Evolutionary conservation across 2,329 filamentous ascomycete species (phyloP), one percentile per base, ranked within the genome.

Genomic region (Colletotrichum orbiculare): DNA sequence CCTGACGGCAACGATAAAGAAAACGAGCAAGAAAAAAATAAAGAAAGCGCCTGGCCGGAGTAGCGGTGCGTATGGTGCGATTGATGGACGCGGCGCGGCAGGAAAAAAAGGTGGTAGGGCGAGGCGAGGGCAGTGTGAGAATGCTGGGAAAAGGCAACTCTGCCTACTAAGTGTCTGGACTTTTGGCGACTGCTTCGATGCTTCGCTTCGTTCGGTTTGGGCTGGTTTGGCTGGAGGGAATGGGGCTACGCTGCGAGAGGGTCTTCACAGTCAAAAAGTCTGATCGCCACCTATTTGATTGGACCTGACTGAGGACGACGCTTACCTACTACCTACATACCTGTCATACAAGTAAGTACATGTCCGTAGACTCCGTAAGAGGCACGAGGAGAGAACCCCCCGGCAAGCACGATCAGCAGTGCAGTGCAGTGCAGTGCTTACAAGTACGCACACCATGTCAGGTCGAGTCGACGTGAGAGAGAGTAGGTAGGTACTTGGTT

Each of bases 211-310:
- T 60, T 50, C 54, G 48, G 54, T 65, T 64, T 66, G 60, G 25
- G 25, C 25, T 25, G 25, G 25, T 25, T 25, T 25, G 25, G 25
- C 25, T 25, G 25, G 64, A 59, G 60, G 43, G 65, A 66, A 66
- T 50, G 64, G 64, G 64, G 60, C 64, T 25, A 25, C 25, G 25
- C 25, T 25, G 25, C 63, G 54, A 59, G 43, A 66, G 56, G 58
- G 63, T 62, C 66, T 54, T 66, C 63, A 66, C 56, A 66, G 60
- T 73, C 72, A 75, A 66, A 65, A 75, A 75, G 75, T 76, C 73
- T 75, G 75, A 77, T 76, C 72, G 74, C 70, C 70, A 66, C 68
- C 35, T 25, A 48, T 59, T 60, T 78, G 73, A 79, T 79, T 79
- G 76, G 80, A 69, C 61, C 37, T 64, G 58, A 63, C 35, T 37